Conservation (phyloP, 2,329 filamentous ascomycete genomes). For the Stachybotrys elegans region DNA sequence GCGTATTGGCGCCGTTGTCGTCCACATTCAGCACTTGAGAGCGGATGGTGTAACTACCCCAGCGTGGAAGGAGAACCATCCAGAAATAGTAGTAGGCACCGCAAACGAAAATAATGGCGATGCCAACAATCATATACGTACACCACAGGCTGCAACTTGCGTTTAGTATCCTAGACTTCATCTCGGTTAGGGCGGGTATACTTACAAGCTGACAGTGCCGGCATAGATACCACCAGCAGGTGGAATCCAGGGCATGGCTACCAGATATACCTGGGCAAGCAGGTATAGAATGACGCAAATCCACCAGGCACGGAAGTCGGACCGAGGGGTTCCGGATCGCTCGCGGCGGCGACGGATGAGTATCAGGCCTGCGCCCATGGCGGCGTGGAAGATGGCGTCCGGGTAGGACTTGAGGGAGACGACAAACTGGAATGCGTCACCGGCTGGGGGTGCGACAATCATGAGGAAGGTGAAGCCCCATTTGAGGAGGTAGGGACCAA, state of each 20-base stretch:
- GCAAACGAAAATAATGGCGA: not conserved
- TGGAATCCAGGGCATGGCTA: slow-evolving; percentile 65
- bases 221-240: slow-evolving; percentile 49
- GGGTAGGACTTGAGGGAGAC: not conserved
- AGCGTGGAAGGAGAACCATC: not conserved
- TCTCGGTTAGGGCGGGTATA: slow-evolving; percentile 41
- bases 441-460: slow-evolving; percentile 55
- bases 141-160: not conserved
- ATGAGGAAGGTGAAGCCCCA: slow-evolving; percentile 54
- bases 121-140: not conserved
- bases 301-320: not conserved
- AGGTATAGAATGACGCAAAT: slow-evolving; percentile 17
- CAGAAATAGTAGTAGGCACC: not conserved
- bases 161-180: not conserved
- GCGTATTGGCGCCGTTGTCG: not conserved
- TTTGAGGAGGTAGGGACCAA: slow-evolving; percentile 54
- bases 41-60: not conserved
- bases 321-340: not conserved
- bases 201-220: slow-evolving; percentile 62
- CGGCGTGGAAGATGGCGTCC: not conserved
- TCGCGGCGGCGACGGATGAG: not conserved
- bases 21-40: not conserved
- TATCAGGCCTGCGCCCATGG: not conserved
- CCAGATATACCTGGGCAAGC: slow-evolving; percentile 49
- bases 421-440: slow-evolving; percentile 51